Percentiles rank a stretch among this genome's conserved stretches.
Evolutionary conservation across 2,329 filamentous ascomycete species (phyloP).

Genomic region (Diaporthe ilicicola): DNA sequence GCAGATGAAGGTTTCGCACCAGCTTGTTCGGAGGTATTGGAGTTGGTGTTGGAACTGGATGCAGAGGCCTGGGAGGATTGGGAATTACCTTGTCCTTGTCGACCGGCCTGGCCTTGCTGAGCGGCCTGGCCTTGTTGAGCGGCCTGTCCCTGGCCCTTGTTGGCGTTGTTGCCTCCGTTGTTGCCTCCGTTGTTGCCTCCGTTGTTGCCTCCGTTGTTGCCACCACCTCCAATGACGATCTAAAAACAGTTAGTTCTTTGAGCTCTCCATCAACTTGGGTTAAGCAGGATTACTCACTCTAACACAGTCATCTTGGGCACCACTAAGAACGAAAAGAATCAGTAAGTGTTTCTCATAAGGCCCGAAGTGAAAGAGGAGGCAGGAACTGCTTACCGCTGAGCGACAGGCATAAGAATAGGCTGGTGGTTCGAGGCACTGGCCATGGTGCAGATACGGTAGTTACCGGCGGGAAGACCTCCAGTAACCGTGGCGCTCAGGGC

Average conservation of each 20-base stretch:
- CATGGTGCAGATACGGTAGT: slow-evolving; percentile 74
- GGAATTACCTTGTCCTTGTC: slow-evolving; percentile 27
- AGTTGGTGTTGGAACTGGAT: slow-evolving; percentile 21
- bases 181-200: slow-evolving; percentile 35
- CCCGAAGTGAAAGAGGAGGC: background rate
- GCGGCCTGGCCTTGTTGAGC: slow-evolving; percentile 27
- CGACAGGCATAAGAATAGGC: slow-evolving; percentile 71
- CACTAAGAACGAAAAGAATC: slow-evolving; percentile 44
- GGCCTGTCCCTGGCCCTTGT: slow-evolving; percentile 11
- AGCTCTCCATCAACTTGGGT: background rate
- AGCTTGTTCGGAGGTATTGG: slow-evolving; percentile 16
- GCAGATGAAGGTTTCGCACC: slow-evolving; percentile 19
- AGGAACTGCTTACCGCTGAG: slow-evolving; percentile 54
- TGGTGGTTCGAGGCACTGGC: slow-evolving; percentile 71
- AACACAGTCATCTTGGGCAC: slow-evolving; percentile 71
- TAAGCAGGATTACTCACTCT: slow-evolving; percentile 51
- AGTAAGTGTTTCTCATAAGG: background rate
- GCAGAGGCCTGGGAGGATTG: slow-evolving; percentile 7
- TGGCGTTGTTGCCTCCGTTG: slow-evolving; percentile 28
- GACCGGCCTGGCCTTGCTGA: background rate
- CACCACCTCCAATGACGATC: slow-evolving; percentile 31
- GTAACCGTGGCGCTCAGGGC: slow-evolving; percentile 61
- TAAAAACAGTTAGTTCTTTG: background rate
- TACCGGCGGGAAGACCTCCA: slow-evolving; percentile 67
- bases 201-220: slow-evolving; percentile 36